Conservation (phyloP, 2,329 filamentous ascomycete species). For the Polychaeton citri region DNA sequence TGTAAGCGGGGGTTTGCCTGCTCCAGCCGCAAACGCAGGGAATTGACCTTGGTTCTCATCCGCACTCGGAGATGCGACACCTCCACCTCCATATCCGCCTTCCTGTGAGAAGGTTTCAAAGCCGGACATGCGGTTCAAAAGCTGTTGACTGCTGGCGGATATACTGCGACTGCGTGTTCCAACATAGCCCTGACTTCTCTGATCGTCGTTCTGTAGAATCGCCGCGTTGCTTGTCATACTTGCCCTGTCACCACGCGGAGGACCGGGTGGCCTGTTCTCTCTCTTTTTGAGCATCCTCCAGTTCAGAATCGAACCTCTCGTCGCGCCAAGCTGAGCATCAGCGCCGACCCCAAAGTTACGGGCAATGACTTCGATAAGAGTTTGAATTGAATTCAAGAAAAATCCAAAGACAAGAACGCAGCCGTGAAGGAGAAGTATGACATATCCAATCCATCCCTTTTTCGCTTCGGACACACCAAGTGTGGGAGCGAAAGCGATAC, state of each 20-base stretch:
- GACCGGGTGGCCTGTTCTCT: slow-evolving; percentile 8
- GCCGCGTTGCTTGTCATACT: slow-evolving; percentile 73
- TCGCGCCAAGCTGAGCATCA: slow-evolving; percentile 36
- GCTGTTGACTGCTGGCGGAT: slow-evolving; percentile 48
- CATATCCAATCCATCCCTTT: slow-evolving; percentile 92
- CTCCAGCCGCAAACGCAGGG: background rate
- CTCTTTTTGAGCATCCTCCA: slow-evolving; percentile 28
- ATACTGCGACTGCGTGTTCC: slow-evolving; percentile 43
- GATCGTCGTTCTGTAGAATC: slow-evolving; percentile 43
- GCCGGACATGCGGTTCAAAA: slow-evolving; percentile 37
- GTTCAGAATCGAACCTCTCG: slow-evolving; percentile 70
- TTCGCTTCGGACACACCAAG: slow-evolving; percentile 64
- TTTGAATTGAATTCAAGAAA: slow-evolving; percentile 82
- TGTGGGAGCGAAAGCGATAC: slow-evolving; percentile 63
- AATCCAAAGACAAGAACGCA: slow-evolving; percentile 81
- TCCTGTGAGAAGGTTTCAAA: slow-evolving; percentile 43
- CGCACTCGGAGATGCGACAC: slow-evolving; percentile 6
- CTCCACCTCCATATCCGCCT: slow-evolving; percentile 39
- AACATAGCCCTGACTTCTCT: slow-evolving; percentile 5
- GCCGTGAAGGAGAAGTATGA: slow-evolving; percentile 74
- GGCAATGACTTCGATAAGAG: slow-evolving; percentile 75
- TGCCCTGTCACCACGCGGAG: slow-evolving; percentile 51
- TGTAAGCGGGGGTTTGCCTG: slow-evolving; percentile 32
- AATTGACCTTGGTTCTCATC: slow-evolving; percentile 6
- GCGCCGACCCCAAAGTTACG: slow-evolving; percentile 63